A percentile compares a stretch with the other conserved stretches of the same genome.
These are phyloP conservation scores for Sporothrix mexicana DNA, from an alignment of 2,329 filamentous ascomycete genomes.

Conservation along the genomic window DNA sequence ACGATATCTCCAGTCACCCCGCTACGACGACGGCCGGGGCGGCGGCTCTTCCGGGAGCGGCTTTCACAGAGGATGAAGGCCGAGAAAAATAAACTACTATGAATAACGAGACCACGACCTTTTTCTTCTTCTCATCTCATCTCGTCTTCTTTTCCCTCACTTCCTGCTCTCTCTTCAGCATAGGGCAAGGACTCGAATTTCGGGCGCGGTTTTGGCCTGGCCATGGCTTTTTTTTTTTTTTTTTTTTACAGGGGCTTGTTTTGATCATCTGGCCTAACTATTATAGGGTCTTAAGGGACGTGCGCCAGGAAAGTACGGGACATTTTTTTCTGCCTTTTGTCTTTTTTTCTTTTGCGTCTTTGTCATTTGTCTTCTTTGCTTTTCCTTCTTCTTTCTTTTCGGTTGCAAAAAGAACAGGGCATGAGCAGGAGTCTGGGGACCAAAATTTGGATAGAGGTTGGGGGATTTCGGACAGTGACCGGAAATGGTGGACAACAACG, in stretches of 20 bases:
- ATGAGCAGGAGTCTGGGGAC: constrained; percentile 12
- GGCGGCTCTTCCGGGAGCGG: constrained; percentile 5
- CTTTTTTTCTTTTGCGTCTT: background rate
- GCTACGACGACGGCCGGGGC: constrained; percentile 38
- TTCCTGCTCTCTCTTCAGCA: background rate
- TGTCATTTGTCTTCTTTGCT: too few relatives aligned
- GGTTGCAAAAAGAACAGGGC: background rate
- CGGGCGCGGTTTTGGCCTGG: background rate
- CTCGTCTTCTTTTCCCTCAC: background rate
- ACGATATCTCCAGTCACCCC: constrained; percentile 46
- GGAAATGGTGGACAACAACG: background rate
- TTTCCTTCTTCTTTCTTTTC: constrained; percentile 12
- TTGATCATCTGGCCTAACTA: background rate
- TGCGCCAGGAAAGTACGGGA: background rate
- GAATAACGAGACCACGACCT: background rate
- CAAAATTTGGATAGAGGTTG: background rate
- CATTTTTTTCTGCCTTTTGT: background rate
- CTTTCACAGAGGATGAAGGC: constrained; percentile 8
- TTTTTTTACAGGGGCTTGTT: background rate
- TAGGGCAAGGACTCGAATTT: background rate
- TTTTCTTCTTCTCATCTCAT: background rate
- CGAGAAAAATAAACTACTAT: background rate
- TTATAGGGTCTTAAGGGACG: background rate
- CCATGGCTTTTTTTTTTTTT: background rate
- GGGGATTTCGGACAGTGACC: background rate